phyloP scores from a whole-genome alignment of 176 grass and related monocot species.

The Calamus simplicifolius region DNA sequence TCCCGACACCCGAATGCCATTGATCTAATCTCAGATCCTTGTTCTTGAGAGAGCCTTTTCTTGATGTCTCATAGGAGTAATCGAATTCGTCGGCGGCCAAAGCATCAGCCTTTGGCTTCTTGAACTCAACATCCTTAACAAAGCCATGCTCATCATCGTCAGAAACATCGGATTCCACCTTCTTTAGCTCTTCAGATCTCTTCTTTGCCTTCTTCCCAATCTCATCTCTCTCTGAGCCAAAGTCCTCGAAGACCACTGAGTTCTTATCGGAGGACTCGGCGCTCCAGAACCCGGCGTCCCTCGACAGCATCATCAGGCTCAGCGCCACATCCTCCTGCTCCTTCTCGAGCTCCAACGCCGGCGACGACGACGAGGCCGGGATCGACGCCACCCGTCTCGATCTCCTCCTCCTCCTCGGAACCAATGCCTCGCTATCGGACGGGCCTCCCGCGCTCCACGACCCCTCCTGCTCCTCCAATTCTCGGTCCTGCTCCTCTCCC shows the following conservation, averaged over 20 bases:
- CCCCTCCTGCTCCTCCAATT: neutral
- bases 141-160: neutral
- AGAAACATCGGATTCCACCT: no score
- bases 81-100: neutral
- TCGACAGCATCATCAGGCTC: conserved; percentile 8
- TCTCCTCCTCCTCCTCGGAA: conserved; percentile 2
- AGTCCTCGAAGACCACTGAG: neutral
- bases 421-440: neutral
- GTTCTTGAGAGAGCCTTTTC: neutral
- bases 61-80: neutral
- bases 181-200: no score
- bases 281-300: neutral
- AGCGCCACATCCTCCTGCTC: conserved; percentile 6
- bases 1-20: no score
- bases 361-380: neutral
- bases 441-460: neutral
- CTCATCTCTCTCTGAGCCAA: neutral
- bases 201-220: neutral
- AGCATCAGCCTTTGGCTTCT: neutral
- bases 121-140: neutral
- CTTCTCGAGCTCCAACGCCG: neutral
- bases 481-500: neutral
- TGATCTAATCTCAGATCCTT: neutral
- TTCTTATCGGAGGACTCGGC: neutral
- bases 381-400: conserved; percentile 11